Evolutionary conservation across 2,329 filamentous ascomycete species (phyloP), one percentile per base, ranked within the genome.

Genomic region (Trichoderma citrinoviride): DNA sequence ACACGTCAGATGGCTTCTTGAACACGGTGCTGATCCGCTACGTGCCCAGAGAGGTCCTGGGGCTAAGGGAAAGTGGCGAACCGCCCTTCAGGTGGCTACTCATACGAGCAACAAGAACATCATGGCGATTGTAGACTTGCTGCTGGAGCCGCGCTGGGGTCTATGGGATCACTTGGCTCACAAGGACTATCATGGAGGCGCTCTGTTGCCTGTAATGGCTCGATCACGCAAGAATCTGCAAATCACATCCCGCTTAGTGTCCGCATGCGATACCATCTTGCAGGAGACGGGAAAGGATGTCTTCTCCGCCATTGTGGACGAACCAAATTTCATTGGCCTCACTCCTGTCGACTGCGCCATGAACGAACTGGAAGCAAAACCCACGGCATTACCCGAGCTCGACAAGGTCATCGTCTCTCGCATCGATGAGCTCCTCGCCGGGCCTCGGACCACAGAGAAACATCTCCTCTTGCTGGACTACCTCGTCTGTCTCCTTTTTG

Each of bases 21-120:
- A 67, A 8, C 67, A 66, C 12, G 71, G 71, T 2, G 70, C 67
- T 7, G 66, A 73, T 61, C 70, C 68, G 15, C 21, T 67, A 5
- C 69, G 65, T 37, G 67, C 65, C 10, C 63, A 67, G 10, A 64
- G 60, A 12, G 33, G 49, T 5, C 65, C 67, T 2, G 63, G 56
- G 5, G 55, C 53, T 2, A 23, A 57, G 3, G 27, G 64, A 7
- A 10, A 33, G 3, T 72, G 71, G 70, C 58, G 66, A 23, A 68
- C 66, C 12, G 70, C 67, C 3, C 33, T 71, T 3, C 65, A 66
- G 2, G 40, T 68, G 14, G 65, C 67, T 1, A 19, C 43, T 17
- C 27, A 64, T 6, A 46, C 43, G 3, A 27, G n/a, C 15, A 52
- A 67, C 3, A 10, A 43, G 4, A 61, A 67, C 2, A 40, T 64